A percentile compares a stretch with the other conserved stretches of the same genome.
Evolutionary conservation across 75 land plant genomes (phyloP).

Genomic region (Selaginella moellendorffii): DNA sequence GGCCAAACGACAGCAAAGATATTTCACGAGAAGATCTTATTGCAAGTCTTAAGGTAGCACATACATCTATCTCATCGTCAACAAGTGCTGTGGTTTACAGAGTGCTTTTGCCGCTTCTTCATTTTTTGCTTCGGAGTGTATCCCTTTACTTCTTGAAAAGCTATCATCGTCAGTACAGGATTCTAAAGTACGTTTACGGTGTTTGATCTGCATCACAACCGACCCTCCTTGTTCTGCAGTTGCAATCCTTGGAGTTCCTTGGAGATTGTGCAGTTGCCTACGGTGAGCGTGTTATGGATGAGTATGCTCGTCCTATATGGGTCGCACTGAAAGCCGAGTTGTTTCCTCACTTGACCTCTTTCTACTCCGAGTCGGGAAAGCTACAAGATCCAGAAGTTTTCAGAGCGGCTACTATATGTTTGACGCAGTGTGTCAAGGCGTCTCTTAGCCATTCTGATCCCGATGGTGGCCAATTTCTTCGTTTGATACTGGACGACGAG

Average conservation of each 20-base stretch:
- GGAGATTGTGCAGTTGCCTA: conserved; percentile 40
- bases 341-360: conserved; percentile 15
- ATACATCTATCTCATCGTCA: not conserved
- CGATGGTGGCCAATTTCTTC: conserved; percentile 17
- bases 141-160: conserved; percentile 80
- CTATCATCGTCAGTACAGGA: conserved; percentile 58
- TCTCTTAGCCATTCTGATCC: conserved; percentile 11
- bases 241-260: conserved; percentile 74
- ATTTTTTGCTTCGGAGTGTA: conserved; percentile 60
- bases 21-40: conserved; percentile 61
- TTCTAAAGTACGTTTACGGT: conserved; percentile 50
- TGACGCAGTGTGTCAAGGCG: conserved; percentile 26
- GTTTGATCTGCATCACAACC: not conserved
- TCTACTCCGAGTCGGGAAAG: conserved; percentile 11
- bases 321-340: conserved; percentile 39
- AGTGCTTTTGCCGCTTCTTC: conserved; percentile 16
- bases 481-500: conserved; percentile 37
- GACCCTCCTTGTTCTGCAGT: conserved; percentile 24
- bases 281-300: conserved; percentile 41
- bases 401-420: conserved; percentile 41
- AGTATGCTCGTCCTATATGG: conserved; percentile 55
- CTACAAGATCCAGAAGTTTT: conserved; percentile 32
- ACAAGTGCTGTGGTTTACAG: conserved; percentile 6
- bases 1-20: conserved; percentile 32
- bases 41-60: conserved; percentile 48